Base-by-base conservation (phyloP, 1,284 basidiomycete species). In the Moesziomyces aphidis region DNA sequence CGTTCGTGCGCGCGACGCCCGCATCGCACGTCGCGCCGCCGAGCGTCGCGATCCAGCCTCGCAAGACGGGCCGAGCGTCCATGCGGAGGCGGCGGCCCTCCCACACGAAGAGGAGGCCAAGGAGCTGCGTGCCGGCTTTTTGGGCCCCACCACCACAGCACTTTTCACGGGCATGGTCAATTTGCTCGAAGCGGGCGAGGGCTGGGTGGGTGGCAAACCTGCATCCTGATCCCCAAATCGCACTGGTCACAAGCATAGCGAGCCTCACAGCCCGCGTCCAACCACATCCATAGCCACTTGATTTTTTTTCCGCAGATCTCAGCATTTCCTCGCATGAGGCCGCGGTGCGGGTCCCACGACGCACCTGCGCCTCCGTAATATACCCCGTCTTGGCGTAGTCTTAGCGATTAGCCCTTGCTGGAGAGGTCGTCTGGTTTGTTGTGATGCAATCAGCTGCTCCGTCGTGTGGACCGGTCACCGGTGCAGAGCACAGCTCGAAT, bases 141-240 rank as follows among this genome's bases (percentile, higher is more conserved):
- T 82, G 19, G 79, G 79, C 0, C 70, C 73, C 22, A 76, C 79
- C 2, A 74, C 76, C 11, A 63, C 76, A 6, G 68, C 73, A 1
- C 61, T 81, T 11, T 73, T 82, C 49, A 71, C 63, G 4, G 76
- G 77, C 47, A 77, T 81, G 61, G 76, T 82, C 51, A 76, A 73
- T 26, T 51, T 81, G n/a, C 62, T 82, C 24, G 80, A 82, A 63
- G 75, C 77, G 22, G 73, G 76, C 54, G 80, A 82, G 57, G 68
- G 66, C 19, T 82, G 80, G 80, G 73, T 82, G 28, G 79, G 79
- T 28, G 79, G 79, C 45, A 72, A 76, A 53, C 62, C 58, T 19
- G 28, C 61, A 60, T 53, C 34, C 60, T 69, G 67, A 56, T n/a
- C 46, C 17, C 48, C 59, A 52, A 28, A 69, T 69, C 56, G 63